Evolutionary conservation across 202 grass and related monocot species (phyloP), one percentile per base, ranked within the genome.

Genomic region (Panicum hallii): DNA sequence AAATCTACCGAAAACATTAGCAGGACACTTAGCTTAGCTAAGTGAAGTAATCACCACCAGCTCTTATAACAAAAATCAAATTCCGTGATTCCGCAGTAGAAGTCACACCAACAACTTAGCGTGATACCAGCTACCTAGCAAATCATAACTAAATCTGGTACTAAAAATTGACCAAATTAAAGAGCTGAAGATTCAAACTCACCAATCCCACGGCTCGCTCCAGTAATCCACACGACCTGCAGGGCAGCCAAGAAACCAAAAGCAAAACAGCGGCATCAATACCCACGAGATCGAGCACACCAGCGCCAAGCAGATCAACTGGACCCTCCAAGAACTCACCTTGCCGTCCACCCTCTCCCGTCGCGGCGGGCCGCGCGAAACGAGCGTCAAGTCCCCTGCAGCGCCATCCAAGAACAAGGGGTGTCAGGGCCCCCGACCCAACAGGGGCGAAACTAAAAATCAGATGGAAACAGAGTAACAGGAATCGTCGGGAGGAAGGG

Each of bases 181-280:
- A 84, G 50, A 45, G 19, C 38, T 17, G 2, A 57, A 66, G 45
- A 78, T 46, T 17, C 16, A 19, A 49, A 76, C 90, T 92, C 48
- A 99, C 97, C 97, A 42, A 99, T 99, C 68, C 97, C 97, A 20
- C 97, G 91, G 79, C 97, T 99, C 10, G 93, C 97, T 5, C 96
- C 97, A 10, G 93, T 99, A 9, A 99, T 91, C 97, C 97, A 99
- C 63, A 99, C 97, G 48, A 99, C 97, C 97, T 99, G 75, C 38
- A 78, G 58, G 19, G 46, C 42, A 79, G 6, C 20, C 14, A 43
- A 13, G 16, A 34, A 82, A 68, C 17, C 32, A 20, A 77, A 79
- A 75, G 4, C 16, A 56, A 60, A 83, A 40, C 11, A 40, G 6
- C 19, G 1, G 4, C 71, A 42, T 71, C 75, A 79, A 42, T 81